Percentiles rank a stretch among this genome's conserved stretches.
These are phyloP conservation scores for Boeremia exigua DNA, from an alignment of 2,329 filamentous ascomycete species.

Conservation along the genomic window DNA sequence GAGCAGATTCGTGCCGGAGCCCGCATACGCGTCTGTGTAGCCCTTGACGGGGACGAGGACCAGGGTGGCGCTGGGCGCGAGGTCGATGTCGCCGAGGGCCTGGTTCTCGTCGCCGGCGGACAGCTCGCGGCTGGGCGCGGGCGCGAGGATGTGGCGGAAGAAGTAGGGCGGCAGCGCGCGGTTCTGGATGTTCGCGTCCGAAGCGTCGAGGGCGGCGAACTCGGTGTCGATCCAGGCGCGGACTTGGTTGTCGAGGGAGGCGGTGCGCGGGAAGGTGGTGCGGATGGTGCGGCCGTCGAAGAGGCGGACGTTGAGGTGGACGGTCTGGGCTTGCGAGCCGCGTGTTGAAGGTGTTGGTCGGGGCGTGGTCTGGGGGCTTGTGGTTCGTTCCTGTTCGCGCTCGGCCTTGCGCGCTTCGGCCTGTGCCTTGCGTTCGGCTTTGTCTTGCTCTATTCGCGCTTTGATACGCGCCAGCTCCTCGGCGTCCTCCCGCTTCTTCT, in stretches of 20 bases:
- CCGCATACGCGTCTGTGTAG: slow-evolving; percentile 65
- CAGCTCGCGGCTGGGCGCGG: slow-evolving; percentile 75
- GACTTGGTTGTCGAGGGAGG: slow-evolving; percentile 70
- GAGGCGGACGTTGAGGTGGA: slow-evolving; percentile 74
- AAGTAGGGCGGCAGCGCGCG: slow-evolving; percentile 66
- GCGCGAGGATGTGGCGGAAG: slow-evolving; percentile 84
- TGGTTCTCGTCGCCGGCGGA: slow-evolving; percentile 76
- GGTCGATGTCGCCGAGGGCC: slow-evolving; percentile 70
- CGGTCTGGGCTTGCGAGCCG: slow-evolving; percentile 39
- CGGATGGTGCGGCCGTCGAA: slow-evolving; percentile 85
- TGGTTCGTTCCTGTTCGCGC: slow-evolving; percentile 30
- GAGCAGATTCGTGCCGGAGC: slow-evolving; percentile 37
- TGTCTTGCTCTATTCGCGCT: slow-evolving; percentile 78
- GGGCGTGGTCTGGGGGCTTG: slow-evolving; percentile 6
- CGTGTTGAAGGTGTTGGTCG: slow-evolving; percentile 25
- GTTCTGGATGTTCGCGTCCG: slow-evolving; percentile 30
- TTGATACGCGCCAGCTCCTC: slow-evolving; percentile 75
- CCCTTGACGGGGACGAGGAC: slow-evolving; percentile 75
- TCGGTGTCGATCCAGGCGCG: slow-evolving; percentile 74
- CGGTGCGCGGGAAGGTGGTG: slow-evolving; percentile 69
- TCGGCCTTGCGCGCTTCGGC: slow-evolving; percentile 46
- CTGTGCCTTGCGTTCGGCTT: slow-evolving; percentile 64
- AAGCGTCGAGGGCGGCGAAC: slow-evolving; percentile 30
- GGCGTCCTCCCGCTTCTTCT: slow-evolving; percentile 68
- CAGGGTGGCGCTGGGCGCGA: slow-evolving; percentile 81